These are phyloP conservation scores for Saturnispora saitoi DNA, from an alignment of 805 yeast species.

Conservation along the genomic window DNA sequence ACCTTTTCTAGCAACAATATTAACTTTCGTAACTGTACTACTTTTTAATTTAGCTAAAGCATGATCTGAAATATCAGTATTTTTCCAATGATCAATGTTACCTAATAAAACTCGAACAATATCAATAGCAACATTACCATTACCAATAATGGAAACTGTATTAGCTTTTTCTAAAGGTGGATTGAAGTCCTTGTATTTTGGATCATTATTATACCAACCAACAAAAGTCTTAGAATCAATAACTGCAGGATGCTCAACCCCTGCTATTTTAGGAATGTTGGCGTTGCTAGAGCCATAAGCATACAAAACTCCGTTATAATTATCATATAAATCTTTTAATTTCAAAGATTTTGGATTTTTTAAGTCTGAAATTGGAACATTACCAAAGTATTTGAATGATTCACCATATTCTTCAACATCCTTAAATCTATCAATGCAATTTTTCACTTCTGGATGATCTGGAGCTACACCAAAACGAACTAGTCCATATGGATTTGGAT, in stretches of 20 bases:
- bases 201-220: conserved; percentile 94
- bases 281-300: conserved; percentile 76
- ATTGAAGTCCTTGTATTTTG: conserved; percentile 40
- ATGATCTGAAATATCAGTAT: conserved; percentile 62
- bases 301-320: conserved; percentile 66
- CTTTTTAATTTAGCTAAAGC: conserved; percentile 48
- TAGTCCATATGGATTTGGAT: conserved; percentile 88
- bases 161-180: conserved; percentile 57
- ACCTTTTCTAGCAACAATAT: conserved; percentile 81
- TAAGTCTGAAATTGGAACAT: conserved; percentile 46
- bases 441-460: conserved; percentile 91
- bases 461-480: conserved; percentile 98
- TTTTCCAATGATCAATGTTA: conserved; percentile 41
- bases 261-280: conserved; percentile 26
- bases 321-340: conserved; percentile 38
- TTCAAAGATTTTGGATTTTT: conserved; percentile 24
- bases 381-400: conserved; percentile 57
- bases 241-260: conserved; percentile 59
- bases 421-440: conserved; percentile 67
- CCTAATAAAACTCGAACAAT: conserved; percentile 72
- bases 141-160: conserved; percentile 79
- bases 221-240: conserved; percentile 80
- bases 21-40: conserved; percentile 54
- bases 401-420: conserved; percentile 27
- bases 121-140: conserved; percentile 94